These are phyloP conservation scores for Oryza officinalis DNA, from an alignment of 176 grass and related monocot genomes.

Conservation along the genomic window DNA sequence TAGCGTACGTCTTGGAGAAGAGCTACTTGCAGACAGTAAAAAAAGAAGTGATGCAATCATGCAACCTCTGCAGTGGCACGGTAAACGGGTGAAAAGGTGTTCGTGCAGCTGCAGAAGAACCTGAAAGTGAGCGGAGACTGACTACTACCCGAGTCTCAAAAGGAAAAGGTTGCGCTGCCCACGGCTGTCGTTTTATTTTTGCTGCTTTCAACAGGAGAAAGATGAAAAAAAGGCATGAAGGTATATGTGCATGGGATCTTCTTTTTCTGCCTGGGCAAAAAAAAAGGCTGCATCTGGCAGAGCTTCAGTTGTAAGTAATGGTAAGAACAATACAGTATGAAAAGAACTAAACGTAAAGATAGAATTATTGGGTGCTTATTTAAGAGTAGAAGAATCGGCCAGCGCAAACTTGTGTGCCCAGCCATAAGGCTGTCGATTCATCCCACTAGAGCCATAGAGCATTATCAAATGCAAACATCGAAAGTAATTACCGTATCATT, in stretches of 20 bases:
- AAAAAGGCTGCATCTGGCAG: slow-evolving; percentile 29
- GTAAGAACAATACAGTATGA: slow-evolving; percentile 44
- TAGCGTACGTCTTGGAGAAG: background rate
- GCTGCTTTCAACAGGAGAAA: slow-evolving; percentile 48
- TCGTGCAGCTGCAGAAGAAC: background rate
- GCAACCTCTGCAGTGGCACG: background rate
- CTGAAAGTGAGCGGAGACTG: slow-evolving; percentile 32
- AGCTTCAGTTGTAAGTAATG: slow-evolving; percentile 50
- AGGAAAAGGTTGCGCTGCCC: slow-evolving; percentile 28
- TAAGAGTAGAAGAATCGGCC: slow-evolving; percentile 48
- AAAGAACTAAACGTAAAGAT: slow-evolving; percentile 47
- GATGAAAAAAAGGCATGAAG: background rate
- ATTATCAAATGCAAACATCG: slow-evolving; percentile 17
- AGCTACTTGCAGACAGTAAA: background rate
- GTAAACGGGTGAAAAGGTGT: slow-evolving; percentile 26
- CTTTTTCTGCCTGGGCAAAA: slow-evolving; percentile 40
- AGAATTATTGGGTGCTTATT: slow-evolving; percentile 50
- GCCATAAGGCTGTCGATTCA: background rate
- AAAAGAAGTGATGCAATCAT: background rate
- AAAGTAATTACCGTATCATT: background rate
- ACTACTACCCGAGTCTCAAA: background rate
- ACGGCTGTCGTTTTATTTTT: slow-evolving; percentile 47
- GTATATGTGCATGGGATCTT: slow-evolving; percentile 45
- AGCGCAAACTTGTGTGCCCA: background rate
- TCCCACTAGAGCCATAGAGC: slow-evolving; percentile 11